phyloP scores from a whole-genome alignment of 2,329 filamentous ascomycete genomes.

The Rhynchosporium secalis region DNA sequence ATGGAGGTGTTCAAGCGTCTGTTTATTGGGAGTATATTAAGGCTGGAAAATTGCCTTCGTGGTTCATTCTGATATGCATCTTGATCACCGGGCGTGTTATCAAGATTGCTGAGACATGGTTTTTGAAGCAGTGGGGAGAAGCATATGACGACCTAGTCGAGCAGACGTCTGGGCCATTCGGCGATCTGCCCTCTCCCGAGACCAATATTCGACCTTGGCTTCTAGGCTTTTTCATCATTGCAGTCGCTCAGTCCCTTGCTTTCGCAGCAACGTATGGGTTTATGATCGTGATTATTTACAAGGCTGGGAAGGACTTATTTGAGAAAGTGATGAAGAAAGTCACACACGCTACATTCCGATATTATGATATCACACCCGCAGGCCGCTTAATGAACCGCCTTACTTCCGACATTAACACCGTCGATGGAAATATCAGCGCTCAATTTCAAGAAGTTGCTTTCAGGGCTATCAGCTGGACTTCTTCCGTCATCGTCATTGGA shows the following conservation, averaged over 20 bases:
- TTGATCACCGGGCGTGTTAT: slow-evolving; percentile 64
- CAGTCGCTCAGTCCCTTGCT: slow-evolving; percentile 57
- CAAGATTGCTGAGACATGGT: slow-evolving; percentile 71
- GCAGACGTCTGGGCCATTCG: slow-evolving; percentile 42
- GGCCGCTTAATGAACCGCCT: slow-evolving; percentile 90
- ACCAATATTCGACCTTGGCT: slow-evolving; percentile 74
- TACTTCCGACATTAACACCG: slow-evolving; percentile 84
- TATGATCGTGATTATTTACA: slow-evolving; percentile 76
- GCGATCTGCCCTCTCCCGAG: slow-evolving; percentile 64
- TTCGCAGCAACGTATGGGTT: slow-evolving; percentile 64
- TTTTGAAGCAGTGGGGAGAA: slow-evolving; percentile 86
- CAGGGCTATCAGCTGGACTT: slow-evolving; percentile 68
- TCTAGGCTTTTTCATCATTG: slow-evolving; percentile 66
- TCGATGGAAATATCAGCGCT: slow-evolving; percentile 81
- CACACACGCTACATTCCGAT: slow-evolving; percentile 79
- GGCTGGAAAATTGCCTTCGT: slow-evolving; percentile 74
- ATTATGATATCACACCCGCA: slow-evolving; percentile 87
- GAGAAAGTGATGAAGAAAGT: slow-evolving; percentile 70
- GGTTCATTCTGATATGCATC: slow-evolving; percentile 63
- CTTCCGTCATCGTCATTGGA: slow-evolving; percentile 75
- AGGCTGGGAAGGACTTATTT: slow-evolving; percentile 76
- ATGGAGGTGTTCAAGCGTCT: slow-evolving; percentile 71
- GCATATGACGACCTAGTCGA: slow-evolving; percentile 54
- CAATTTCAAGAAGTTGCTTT: slow-evolving; percentile 73
- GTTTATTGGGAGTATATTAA: slow-evolving; percentile 87